Base-by-base conservation (phyloP, 1,284 basidiomycete species). In the Sporisorium exsertum region DNA sequence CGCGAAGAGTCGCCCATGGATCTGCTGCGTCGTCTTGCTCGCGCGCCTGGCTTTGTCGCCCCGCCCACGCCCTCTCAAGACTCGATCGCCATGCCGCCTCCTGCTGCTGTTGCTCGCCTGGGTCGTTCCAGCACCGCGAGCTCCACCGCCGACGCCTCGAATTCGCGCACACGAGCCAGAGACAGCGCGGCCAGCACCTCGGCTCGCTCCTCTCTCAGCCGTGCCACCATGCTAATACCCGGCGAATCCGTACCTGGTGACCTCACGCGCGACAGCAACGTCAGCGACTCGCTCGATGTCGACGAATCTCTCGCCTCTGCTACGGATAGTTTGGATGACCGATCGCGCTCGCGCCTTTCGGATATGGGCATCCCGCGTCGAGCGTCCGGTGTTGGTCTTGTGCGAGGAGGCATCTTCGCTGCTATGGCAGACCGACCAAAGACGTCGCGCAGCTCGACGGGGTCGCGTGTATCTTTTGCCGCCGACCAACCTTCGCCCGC, bases 1-100 rank as follows among this genome's bases (percentile, higher is more conserved):
- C 49, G 77, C 2, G 77, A 78, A 55, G 77, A 78, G 40, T 69
- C 65, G 58, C 77, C 77, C 22, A 71, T 78, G 67, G 77, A 78
- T 22, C 58, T 78, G 16, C 35, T 78, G 15, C 51, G 77, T 22
- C 55, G 77, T 13, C 51, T 78, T 5, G 72, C 77, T 5, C 51
- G 77, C 5, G 75, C 75, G 15, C 75, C 75, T 18, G 71, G 64
- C 24, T 77, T 73, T 51, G 64, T 73, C 2, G 63, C 50, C 1
- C 75, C 75, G 15, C 58, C 66, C 2, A 77, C 75, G n/a, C 75
- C 75, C 3, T 64, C 64, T 10, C 46, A 63, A 45, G 72, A 66
- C 29, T 70, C 67, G 12, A 67, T 75, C 46, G 57, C 73, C 24
- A 72, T 72, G 73, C 68, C 73, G 4, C 69, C 73, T 16, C 69